Conservation (phyloP, 1,284 basidiomycete species). For the Ganoderma boninense region DNA sequence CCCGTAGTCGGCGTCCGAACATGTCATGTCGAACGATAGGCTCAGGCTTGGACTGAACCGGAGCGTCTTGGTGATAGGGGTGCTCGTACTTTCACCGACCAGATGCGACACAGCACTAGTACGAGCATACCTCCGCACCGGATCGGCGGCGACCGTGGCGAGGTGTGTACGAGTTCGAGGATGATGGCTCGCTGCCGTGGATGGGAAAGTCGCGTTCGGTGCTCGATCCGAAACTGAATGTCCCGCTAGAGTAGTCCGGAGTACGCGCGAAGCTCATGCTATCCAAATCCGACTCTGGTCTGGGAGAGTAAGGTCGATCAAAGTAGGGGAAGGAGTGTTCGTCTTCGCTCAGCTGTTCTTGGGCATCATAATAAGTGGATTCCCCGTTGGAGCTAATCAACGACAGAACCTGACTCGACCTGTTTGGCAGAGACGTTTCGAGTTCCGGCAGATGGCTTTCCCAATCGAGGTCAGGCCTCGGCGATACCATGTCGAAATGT, state of each 20-base stretch:
- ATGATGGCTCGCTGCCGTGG: constrained; percentile 18
- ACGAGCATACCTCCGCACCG: not conserved
- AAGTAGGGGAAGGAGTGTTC: constrained; percentile 7
- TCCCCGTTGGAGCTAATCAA: constrained; percentile 18
- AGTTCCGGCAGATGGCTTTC: not conserved
- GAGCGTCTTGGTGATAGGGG: constrained; percentile 31
- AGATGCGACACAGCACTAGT: constrained; percentile 21
- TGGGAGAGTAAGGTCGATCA: constrained; percentile 30
- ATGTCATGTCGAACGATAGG: constrained; percentile 24
- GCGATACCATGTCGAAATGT: constrained; percentile 31
- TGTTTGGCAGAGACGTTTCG: not conserved
- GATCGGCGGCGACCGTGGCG: constrained; percentile 3
- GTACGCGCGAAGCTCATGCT: constrained; percentile 44
- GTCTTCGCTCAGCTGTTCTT: constrained; percentile 27
- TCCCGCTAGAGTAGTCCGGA: constrained; percentile 29
- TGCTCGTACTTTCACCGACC: constrained; percentile 16
- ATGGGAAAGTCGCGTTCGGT: constrained; percentile 16
- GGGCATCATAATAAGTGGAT: constrained; percentile 24
- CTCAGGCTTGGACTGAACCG: constrained; percentile 29
- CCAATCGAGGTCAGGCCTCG: constrained; percentile 12
- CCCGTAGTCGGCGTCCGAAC: constrained; percentile 18
- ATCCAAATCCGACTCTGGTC: constrained; percentile 38
- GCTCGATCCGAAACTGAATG: constrained; percentile 27
- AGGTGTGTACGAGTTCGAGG: constrained; percentile 18
- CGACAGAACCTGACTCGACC: constrained; percentile 17